phyloP scores from a whole-genome alignment of 1,284 basidiomycete species.

The Meira nashicola region DNA sequence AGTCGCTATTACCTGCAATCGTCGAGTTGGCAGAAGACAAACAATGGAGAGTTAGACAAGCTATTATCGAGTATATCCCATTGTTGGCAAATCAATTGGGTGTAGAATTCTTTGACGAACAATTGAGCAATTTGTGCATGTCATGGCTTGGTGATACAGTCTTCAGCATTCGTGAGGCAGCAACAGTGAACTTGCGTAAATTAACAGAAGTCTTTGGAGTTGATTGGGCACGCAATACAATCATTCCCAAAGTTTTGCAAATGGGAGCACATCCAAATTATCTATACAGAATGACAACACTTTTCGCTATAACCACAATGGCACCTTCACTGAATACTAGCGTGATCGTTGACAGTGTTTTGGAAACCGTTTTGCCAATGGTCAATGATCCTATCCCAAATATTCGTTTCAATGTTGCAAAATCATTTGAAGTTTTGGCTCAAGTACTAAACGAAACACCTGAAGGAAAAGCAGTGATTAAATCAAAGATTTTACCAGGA shows the following conservation, averaged over 20 bases:
- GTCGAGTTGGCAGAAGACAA: conserved; percentile 98
- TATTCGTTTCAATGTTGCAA: conserved; percentile 98
- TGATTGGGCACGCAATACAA: conserved; percentile 89
- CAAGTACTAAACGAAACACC: conserved; percentile 63
- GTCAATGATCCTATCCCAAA: conserved; percentile 93
- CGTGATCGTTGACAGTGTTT: conserved; percentile 78
- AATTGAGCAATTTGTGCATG: conserved; percentile 95
- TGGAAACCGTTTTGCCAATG: conserved; percentile 77
- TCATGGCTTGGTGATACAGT: conserved; percentile 98
- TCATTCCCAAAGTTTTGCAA: conserved; percentile 93
- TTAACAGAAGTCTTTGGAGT: conserved; percentile 98
- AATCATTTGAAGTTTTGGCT: conserved; percentile 69
- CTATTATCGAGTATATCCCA: conserved; percentile 98
- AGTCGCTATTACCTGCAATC: conserved; percentile 93
- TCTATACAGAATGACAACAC: conserved; percentile 96
- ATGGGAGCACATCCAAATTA: conserved; percentile 98
- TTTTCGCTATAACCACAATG: conserved; percentile 98
- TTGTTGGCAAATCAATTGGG: conserved; percentile 94
- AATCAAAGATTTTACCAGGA: conserved; percentile 71
- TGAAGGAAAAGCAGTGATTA: conserved; percentile 71
- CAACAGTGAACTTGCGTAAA: conserved; percentile 93
- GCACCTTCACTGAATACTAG: conserved; percentile 83
- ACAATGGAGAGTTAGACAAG: conserved; percentile 98
- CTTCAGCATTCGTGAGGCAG: conserved; percentile 94
- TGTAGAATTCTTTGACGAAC: conserved; percentile 95